Base-by-base conservation (phyloP, 768 basidiomycete genomes). In the Tricholoma bakamatsutake region DNA sequence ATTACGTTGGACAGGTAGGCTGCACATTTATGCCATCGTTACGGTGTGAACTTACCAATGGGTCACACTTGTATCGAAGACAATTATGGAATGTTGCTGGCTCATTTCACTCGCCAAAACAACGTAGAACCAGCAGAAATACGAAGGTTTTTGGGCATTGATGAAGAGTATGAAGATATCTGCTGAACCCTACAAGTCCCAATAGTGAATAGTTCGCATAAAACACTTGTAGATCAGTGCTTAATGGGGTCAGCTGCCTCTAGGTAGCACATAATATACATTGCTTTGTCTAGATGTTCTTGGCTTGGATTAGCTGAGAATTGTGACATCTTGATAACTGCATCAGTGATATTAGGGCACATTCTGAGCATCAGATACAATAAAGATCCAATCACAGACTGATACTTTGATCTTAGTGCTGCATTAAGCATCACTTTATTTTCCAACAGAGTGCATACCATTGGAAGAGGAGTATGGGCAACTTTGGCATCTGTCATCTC, bases 1-100 rank as follows among this genome's bases (percentile, higher is more conserved):
- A 11, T 66, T 86, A 21, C 83, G 91, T 12, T 94, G 93, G 90
- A 98, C 94, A 34, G 94, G 94, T 95, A 60, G 55, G 83, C 46
- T 70, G 15, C 4, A 3, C n/a, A 24, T 34, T 51, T 47, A 34
- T 2, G 28, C n/a, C 15, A 31, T 48, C 13, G n/a, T 8, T 24
- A n/a, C n/a, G n/a, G 4, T 17, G 27, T 24, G 13, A 56, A 5
- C 48, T 30, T 24, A 52, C 42, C 12, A 31, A 3, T 4, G 28
- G 8, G 28, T 11, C 30, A 24, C 17, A 50, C 11, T 34, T 54
- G 35, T 37, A 13, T 46, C 31, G 40, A 63, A 89, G 88, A 91
- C 60, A 89, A 91, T 62, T 90, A 87, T 67, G 71, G 79, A 39
- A 77, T 84, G 48, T 72, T 89, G 31, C 68, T 89, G 49, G 77